phyloP scores from a whole-genome alignment of 257 asterid genomes.

The Salvia miltiorrhiza region DNA sequence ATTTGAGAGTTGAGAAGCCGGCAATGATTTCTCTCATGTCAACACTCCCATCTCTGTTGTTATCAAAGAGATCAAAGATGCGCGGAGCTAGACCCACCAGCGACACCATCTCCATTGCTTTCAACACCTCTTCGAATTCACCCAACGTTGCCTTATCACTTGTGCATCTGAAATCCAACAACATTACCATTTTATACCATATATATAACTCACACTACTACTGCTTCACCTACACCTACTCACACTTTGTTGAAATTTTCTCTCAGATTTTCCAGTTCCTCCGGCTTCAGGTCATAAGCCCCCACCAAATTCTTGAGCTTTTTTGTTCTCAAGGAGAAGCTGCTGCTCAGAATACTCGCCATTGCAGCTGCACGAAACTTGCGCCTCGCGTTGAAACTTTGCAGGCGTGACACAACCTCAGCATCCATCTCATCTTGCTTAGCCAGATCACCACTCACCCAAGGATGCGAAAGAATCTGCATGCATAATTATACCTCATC shows the following conservation, averaged over 20 bases:
- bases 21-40: constrained; percentile 86
- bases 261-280: constrained; percentile 67
- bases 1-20: constrained; percentile 76
- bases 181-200: too few relatives aligned
- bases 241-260: constrained; percentile 68
- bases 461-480: constrained; percentile 71
- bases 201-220: too few relatives aligned
- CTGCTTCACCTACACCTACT: too few relatives aligned
- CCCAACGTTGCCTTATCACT: constrained; percentile 63
- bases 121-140: constrained; percentile 74
- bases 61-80: constrained; percentile 69
- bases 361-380: constrained; percentile 88
- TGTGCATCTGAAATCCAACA: constrained; percentile 68
- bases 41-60: constrained; percentile 75
- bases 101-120: constrained; percentile 72
- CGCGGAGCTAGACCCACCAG: constrained; percentile 67
- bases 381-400: constrained; percentile 74
- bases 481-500: too few relatives aligned
- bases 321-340: constrained; percentile 64
- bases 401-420: constrained; percentile 65
- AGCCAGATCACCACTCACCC: constrained; percentile 79
- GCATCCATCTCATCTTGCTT: constrained; percentile 81
- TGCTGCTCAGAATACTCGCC: constrained; percentile 80
- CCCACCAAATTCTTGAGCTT: constrained; percentile 75
- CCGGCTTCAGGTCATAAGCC: constrained; percentile 78